Evolutionary conservation across 2,329 filamentous ascomycete species (phyloP), one percentile per base, ranked within the genome.

Genomic region (Zymoseptoria ardabiliae): DNA sequence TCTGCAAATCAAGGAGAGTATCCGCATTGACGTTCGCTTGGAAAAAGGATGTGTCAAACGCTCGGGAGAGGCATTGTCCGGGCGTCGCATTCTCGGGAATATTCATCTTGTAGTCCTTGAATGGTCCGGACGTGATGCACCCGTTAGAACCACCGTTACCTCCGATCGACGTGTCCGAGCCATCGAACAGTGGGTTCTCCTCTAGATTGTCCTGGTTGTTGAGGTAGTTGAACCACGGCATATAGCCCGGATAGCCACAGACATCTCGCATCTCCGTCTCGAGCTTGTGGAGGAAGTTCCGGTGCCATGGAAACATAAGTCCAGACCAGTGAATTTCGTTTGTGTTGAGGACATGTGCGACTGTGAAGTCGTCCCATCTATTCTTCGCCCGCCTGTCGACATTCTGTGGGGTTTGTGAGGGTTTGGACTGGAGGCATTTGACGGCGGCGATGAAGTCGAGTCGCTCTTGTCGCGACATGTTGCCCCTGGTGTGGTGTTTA

Each of bases 111-210:
- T 72, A 71, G 61, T 82, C 74, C 62, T 75, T 76, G 69, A 82
- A 81, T 0, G 81, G 81, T 0, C 81, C 81, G 0, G 71, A 72
- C 6, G 67, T 76, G 2, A 85, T 73, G 65, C 81, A 84, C 1
- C 81, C 22, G 9, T 25, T n/a, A 8, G 50, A n/a, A n/a, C 50
- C 59, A 35, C 69, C 69, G 51, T 70, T 62, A 2, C 67, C 67
- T 41, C 65, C 64, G 11, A 71, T 60, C 17, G 76, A 73, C 19
- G 76, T 78, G 21, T 76, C 76, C 56, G 76, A 79, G 53, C 82
- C 82, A 63, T 85, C 81, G 55, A 85, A 83, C 56, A 83, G 66
- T 2, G 81, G 78, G 0, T 80, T 82, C 45, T 75, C 74, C 30
- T 62, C 41, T 7, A 66, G 60, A 30, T 82, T 75, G 20, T 50